These are phyloP conservation scores for Circinella umbellata DNA, from an alignment of 371 early-diverging fungal species.

Conservation along the genomic window DNA sequence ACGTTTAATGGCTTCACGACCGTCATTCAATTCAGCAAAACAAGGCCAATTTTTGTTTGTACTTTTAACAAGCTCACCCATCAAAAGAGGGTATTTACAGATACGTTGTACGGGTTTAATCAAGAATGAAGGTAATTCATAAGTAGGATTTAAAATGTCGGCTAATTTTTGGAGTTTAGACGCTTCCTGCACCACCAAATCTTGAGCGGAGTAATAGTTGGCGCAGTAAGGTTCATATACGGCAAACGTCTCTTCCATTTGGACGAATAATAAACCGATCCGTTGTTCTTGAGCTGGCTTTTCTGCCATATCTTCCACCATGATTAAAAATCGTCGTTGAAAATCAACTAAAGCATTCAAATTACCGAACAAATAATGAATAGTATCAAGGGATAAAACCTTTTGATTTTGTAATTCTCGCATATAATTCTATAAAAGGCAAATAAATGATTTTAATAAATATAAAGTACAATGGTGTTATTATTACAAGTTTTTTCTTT, in stretches of 20 bases:
- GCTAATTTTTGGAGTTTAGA: slow-evolving; percentile 61
- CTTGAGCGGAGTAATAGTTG: slow-evolving; percentile 85
- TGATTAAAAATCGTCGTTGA: slow-evolving; percentile 92
- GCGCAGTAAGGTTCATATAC: slow-evolving; percentile 96
- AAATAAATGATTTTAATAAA: no score
- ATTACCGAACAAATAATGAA: slow-evolving; percentile 90
- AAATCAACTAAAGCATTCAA: slow-evolving; percentile 93
- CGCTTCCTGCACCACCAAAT: slow-evolving; percentile 56
- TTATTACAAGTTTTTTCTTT: background rate
- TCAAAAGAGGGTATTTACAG: slow-evolving; percentile 94
- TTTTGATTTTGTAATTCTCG: slow-evolving; percentile 61
- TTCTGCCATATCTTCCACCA: slow-evolving; percentile 85
- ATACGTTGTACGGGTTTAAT: slow-evolving; percentile 98
- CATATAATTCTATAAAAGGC: slow-evolving; percentile 53
- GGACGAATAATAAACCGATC: slow-evolving; percentile 81
- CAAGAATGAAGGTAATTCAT: slow-evolving; percentile 87
- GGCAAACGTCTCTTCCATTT: slow-evolving; percentile 86
- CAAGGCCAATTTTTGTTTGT: slow-evolving; percentile 72
- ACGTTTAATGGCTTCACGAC: slow-evolving; percentile 81
- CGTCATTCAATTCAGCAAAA: slow-evolving; percentile 78
- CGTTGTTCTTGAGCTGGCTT: slow-evolving; percentile 80
- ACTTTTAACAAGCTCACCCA: slow-evolving; percentile 85
- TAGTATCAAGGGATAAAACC: slow-evolving; percentile 74
- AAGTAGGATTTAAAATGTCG: slow-evolving; percentile 82
- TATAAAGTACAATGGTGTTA: background rate